A percentile compares a stretch with the other conserved stretches of the same genome.
phyloP scores from a whole-genome alignment of 805 yeast genomes.

The Candida khao-thaluensis region DNA sequence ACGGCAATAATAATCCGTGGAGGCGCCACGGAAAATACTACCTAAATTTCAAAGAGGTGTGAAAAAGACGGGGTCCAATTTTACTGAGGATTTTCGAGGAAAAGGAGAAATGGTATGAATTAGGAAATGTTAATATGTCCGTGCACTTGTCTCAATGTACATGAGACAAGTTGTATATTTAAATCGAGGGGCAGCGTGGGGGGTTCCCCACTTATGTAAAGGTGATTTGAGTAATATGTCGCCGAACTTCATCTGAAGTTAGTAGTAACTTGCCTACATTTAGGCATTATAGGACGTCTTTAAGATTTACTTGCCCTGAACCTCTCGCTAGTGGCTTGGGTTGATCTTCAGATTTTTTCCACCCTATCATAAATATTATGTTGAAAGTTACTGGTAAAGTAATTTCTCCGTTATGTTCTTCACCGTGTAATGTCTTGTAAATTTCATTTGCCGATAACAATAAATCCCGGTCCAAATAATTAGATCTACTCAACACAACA shows the following conservation, averaged over 20 bases:
- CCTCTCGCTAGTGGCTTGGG: conserved; percentile 77
- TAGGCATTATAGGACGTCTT: conserved; percentile 59
- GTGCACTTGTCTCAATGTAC: background rate
- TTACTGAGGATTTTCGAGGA: too few relatives aligned
- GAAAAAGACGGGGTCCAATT: too few relatives aligned
- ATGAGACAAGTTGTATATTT: background rate
- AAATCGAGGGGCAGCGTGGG: conserved; percentile 4
- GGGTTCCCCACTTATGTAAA: background rate
- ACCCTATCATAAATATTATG: conserved; percentile 81
- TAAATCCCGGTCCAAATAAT: conserved; percentile 51
- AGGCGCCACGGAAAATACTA: too few relatives aligned
- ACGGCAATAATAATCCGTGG: too few relatives aligned
- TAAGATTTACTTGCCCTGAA: conserved; percentile 62
- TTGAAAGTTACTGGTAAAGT: conserved; percentile 78
- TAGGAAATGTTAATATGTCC: background rate
- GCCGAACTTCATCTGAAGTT: too few relatives aligned
- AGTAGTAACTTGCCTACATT: too few relatives aligned
- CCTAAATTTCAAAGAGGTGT: too few relatives aligned
- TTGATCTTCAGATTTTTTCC: conserved; percentile 72
- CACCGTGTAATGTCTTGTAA: conserved; percentile 70
- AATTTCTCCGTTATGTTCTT: conserved; percentile 45
- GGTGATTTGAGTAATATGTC: too few relatives aligned
- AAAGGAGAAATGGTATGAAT: conserved; percentile 2
- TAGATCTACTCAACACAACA: conserved; percentile 53
- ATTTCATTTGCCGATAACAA: conserved; percentile 75